phyloP scores from a whole-genome alignment of 2,329 filamentous ascomycete genomes.

The Colletotrichum horii region DNA sequence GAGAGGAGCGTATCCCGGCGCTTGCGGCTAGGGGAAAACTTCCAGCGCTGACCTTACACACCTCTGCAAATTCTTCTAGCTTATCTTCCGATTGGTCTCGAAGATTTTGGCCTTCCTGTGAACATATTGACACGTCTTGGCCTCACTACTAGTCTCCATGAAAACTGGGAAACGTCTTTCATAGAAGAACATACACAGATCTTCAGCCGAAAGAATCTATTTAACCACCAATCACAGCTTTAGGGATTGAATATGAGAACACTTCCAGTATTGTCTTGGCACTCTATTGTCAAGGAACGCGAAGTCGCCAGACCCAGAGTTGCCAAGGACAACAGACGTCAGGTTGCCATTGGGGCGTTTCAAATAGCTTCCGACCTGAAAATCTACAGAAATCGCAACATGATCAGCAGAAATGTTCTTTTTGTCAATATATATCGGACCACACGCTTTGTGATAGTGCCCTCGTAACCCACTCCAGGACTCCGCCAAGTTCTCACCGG shows the following conservation, averaged over 20 bases:
- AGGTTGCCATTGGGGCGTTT: not conserved
- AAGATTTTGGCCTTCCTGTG: not conserved
- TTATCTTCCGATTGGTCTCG: not conserved
- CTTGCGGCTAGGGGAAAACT: not conserved
- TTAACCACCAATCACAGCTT: not conserved
- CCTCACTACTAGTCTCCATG: not conserved
- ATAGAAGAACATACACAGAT: not conserved
- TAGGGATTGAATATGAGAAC: not conserved
- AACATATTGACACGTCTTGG: not conserved
- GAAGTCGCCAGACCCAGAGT: not conserved
- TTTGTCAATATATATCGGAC: accelerated
- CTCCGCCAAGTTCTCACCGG: not conserved
- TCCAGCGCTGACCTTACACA: not conserved
- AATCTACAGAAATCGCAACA: accelerated
- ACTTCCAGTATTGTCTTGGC: accelerated
- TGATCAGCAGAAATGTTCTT: accelerated
- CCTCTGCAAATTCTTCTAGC: not conserved
- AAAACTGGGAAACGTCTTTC: not conserved
- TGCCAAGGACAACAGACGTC: not conserved
- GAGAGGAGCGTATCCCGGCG: not conserved
- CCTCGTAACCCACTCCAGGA: not conserved
- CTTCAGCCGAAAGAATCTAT: not conserved
- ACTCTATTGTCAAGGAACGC: accelerated
- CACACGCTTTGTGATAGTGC: too few relatives aligned
- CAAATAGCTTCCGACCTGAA: not conserved